These are phyloP conservation scores for Apophysomyces ossiformis DNA, from an alignment of 371 early-diverging fungal species.

Conservation along the genomic window DNA sequence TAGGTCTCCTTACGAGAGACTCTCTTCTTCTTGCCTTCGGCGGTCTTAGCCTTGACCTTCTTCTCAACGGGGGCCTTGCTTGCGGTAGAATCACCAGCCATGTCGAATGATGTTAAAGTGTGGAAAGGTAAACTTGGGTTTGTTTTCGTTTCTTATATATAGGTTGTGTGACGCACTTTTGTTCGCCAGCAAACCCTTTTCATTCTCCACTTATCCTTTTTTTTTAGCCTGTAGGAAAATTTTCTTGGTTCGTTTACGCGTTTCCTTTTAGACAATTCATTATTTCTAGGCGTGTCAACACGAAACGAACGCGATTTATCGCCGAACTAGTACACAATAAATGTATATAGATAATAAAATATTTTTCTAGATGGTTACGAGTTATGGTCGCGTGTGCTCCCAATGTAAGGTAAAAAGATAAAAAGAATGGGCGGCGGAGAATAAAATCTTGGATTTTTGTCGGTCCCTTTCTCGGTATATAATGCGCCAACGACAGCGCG, in stretches of 20 bases:
- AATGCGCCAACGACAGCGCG: constrained; percentile 9
- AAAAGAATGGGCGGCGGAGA: constrained; percentile 4
- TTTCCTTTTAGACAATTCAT: background rate
- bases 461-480: constrained; percentile 13
- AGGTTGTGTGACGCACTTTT: constrained; percentile 9
- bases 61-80: constrained; percentile 30
- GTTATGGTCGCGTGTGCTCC: background rate
- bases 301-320: constrained; percentile 5
- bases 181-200: background rate
- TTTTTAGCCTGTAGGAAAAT: background rate
- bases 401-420: background rate
- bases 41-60: constrained; percentile 40
- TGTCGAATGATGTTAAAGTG: constrained; percentile 9
- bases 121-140: constrained; percentile 6
- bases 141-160: constrained; percentile 11
- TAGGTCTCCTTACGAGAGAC: constrained; percentile 87
- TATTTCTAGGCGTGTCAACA: background rate
- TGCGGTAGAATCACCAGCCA: constrained; percentile 12
- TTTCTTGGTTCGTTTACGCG: background rate
- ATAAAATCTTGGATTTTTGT: constrained; percentile 1
- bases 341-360: background rate
- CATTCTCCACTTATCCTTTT: background rate
- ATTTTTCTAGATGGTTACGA: background rate
- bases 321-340: background rate
- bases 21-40: constrained; percentile 63